A percentile compares a stretch with the other conserved stretches of the same genome.
phyloP scores from a whole-genome alignment of 2,329 filamentous ascomycete genomes.

The Cordyceps farinosa region DNA sequence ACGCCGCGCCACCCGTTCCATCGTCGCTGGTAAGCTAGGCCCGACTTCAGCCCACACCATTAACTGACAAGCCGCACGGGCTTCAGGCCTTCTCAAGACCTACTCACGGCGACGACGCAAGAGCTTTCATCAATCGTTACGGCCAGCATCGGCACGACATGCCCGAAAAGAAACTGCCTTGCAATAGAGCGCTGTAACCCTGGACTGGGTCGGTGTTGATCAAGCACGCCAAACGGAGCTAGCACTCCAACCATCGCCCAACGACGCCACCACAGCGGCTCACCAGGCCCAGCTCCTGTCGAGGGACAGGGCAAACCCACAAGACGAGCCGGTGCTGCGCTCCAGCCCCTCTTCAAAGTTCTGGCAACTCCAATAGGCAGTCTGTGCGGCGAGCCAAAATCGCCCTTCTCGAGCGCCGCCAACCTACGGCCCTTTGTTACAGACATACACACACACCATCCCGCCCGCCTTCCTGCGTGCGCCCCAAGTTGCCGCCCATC shows the following conservation, averaged over 20 bases:
- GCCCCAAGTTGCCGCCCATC: slow-evolving; percentile 9
- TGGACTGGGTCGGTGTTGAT: neutral
- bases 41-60: neutral
- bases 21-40: neutral
- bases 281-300: neutral
- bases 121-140: neutral
- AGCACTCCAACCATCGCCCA: neutral
- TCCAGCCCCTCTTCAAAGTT: slow-evolving; percentile 10
- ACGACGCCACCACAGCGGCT: neutral
- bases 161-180: neutral
- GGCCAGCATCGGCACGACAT: neutral
- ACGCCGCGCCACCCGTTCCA: neutral
- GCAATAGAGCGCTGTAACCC: neutral
- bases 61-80: slow-evolving; percentile 10
- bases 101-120: neutral
- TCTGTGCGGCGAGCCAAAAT: slow-evolving; percentile 16
- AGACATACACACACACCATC: slow-evolving; percentile 14
- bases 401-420: slow-evolving; percentile 10
- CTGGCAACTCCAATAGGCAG: neutral
- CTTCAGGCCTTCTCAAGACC: neutral
- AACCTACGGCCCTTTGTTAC: slow-evolving; percentile 12
- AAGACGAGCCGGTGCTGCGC: neutral
- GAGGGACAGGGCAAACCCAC: slow-evolving; percentile 8
- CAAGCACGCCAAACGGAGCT: slow-evolving; percentile 1
- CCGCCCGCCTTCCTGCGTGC: neutral